Base-by-base conservation (phyloP, 2,329 filamentous ascomycete species). In the Incumbomyces delicatus region DNA sequence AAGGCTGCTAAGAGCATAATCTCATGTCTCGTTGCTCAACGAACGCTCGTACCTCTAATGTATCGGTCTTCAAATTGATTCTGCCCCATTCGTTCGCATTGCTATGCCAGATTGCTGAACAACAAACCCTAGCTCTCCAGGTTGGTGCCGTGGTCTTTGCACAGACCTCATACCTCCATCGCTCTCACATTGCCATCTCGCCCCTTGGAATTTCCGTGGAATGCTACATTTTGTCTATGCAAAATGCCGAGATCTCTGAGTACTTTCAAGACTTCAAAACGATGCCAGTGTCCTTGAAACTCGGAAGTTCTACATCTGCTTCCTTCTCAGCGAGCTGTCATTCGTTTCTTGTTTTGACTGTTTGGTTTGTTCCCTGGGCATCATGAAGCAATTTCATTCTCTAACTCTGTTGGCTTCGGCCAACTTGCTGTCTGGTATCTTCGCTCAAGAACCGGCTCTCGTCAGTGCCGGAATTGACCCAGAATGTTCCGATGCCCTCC, bases 171-270 rank as follows among this genome's bases (percentile, higher is more conserved):
- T 5, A 27, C 22, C 22, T 27, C 22, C 5, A 8, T 27, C 5
- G 22, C 8, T 27, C 5, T 8, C 22, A 8, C 22, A 27, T 27
- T 27, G 22, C 22, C 5, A 27, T 8, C 8, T 8, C 8, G 40
- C 3, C 11, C 22, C 22, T n/a, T 35, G 32, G 20, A 30, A 33
- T 22, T 16, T 32, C 22, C 12, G n/a, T 52, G 53, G 53, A 56
- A 56, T 54, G 52, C 48, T 48, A 42, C 53, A 56, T 56, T 54
- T 51, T 52, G 36, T 3, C 8, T 20, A 20, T 39, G 20, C 40
- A 31, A 41, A 32, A 49, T 54, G 46, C 53, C 53, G 14, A 52
- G 46, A 47, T 52, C 34, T 48, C 2, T 42, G 40, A 38, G 44
- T 45, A 32, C 34, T 40, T 35, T 17, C 17, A 32, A 38, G n/a